Evolutionary conservation across 768 basidiomycete genomes (phyloP).

Genomic region (Mycena kentingensis): DNA sequence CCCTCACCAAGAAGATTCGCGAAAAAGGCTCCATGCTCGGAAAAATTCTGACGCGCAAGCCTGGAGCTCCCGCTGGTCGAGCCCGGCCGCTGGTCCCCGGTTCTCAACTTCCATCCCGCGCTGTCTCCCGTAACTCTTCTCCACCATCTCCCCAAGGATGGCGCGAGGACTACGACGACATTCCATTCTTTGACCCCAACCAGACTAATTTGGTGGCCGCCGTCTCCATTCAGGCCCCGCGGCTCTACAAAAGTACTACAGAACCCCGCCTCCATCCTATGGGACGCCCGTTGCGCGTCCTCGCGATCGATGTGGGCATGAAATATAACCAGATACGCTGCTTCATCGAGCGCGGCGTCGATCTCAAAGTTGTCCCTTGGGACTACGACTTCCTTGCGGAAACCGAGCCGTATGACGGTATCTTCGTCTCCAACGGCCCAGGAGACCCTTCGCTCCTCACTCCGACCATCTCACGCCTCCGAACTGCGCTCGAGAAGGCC

Average conservation of each 20-base stretch:
- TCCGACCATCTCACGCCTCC: constrained; percentile 68
- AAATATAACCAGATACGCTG: constrained; percentile 99
- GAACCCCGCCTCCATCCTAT: constrained; percentile 69
- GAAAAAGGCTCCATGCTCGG: constrained; percentile 94
- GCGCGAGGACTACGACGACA: constrained; percentile 80
- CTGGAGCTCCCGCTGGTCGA: constrained; percentile 43
- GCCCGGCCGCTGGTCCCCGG: constrained; percentile 32
- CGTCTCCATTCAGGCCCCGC: constrained; percentile 75
- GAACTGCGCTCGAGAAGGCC: constrained; percentile 65
- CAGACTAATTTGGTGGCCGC: constrained; percentile 85
- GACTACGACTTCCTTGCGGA: constrained; percentile 88
- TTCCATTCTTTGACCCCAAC: constrained; percentile 90
- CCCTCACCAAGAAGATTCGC: constrained; percentile 93
- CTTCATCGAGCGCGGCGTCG: constrained; percentile 88
- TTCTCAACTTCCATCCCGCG: constrained; percentile 36
- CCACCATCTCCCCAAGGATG: constrained; percentile 61
- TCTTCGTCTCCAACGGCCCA: constrained; percentile 97
- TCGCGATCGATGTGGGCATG: constrained; percentile 98
- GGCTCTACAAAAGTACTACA: constrained; percentile 63
- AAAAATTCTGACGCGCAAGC: constrained; percentile 70
- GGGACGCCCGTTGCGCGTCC: constrained; percentile 77
- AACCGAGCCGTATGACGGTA: constrained; percentile 81
- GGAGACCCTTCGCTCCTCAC: constrained; percentile 90
- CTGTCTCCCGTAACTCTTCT: constrained; percentile 51
- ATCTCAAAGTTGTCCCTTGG: constrained; percentile 98